Percentiles rank a stretch among this genome's conserved stretches.
phyloP scores from a whole-genome alignment of 495 filamentous ascomycete genomes.

The Hypoxylon rickii region DNA sequence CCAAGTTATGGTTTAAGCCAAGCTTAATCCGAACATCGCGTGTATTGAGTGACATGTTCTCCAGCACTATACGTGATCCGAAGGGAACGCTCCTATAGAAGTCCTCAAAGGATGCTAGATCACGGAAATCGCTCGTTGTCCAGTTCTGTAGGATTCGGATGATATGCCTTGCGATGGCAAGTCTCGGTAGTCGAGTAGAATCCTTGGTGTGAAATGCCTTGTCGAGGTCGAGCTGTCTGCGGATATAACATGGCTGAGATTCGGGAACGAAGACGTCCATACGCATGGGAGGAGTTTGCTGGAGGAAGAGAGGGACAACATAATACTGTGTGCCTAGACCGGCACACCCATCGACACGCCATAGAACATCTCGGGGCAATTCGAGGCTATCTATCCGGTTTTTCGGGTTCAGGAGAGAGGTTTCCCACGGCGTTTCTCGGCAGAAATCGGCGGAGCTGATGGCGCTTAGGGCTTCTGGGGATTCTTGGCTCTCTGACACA shows the following conservation, averaged over 20 bases:
- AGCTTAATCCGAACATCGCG: constrained; percentile 44
- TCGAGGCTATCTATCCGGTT: constrained; percentile 57
- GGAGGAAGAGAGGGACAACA: constrained; percentile 48
- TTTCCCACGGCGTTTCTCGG: constrained; percentile 36
- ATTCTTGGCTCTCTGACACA: constrained; percentile 8
- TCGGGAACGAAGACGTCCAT: constrained; percentile 56
- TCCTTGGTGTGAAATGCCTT: constrained; percentile 56
- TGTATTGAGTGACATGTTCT: constrained; percentile 46
- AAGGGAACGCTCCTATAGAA: constrained; percentile 46
- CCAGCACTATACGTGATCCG: constrained; percentile 53
- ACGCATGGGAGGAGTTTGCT: constrained; percentile 47
- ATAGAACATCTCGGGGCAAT: constrained; percentile 43
- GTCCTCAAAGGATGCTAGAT: constrained; percentile 35
- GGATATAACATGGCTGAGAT: constrained; percentile 41
- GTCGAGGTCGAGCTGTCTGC: constrained; percentile 48
- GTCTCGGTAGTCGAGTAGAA: constrained; percentile 39
- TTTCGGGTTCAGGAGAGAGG: constrained; percentile 53
- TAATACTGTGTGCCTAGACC: constrained; percentile 56
- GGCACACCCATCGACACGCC: constrained; percentile 55
- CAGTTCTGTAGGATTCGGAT: constrained; percentile 50
- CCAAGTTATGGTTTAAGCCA: constrained; percentile 48
- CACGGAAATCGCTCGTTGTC: constrained; percentile 34
- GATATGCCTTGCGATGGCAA: constrained; percentile 50
- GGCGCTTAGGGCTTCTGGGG: neutral
- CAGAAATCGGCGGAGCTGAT: neutral